Evolutionary conservation across 257 asterid species (phyloP).

Genomic region (Lycium ferocissimum): DNA sequence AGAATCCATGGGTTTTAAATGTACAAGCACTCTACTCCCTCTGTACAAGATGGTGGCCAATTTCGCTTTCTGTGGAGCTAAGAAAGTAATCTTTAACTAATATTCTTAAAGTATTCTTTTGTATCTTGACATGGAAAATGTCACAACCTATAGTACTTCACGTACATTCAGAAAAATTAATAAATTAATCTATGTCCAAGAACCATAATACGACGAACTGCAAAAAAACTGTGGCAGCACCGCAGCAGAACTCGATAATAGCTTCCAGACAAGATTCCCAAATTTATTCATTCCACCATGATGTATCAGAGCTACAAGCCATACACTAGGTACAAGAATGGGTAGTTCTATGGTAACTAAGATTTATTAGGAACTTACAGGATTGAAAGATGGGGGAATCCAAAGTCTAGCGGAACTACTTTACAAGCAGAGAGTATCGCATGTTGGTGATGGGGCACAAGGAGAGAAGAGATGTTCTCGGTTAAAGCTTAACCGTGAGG

Average conservation of each 20-base stretch:
- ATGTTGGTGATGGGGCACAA: neutral
- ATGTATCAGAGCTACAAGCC: neutral
- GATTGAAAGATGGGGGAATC: constrained; percentile 12
- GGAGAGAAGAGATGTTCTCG: neutral
- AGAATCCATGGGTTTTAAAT: neutral
- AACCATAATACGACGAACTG: neutral
- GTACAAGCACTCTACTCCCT: neutral
- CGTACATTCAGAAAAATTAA: neutral
- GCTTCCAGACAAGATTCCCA: neutral
- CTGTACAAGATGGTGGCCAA: neutral
- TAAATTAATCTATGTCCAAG: neutral
- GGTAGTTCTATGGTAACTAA: constrained; percentile 22
- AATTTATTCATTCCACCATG: constrained; percentile 4
- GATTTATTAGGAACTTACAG: neutral
- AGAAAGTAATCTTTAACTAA: constrained; percentile 8
- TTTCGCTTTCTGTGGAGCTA: neutral
- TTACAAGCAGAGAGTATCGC: neutral
- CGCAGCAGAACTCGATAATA: neutral
- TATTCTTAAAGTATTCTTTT: neutral
- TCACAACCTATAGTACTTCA: neutral
- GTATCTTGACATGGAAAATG: neutral
- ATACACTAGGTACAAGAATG: neutral
- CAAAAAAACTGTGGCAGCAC: constrained; percentile 1
- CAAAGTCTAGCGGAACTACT: neutral
- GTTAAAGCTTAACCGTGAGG: constrained; percentile 18